These are phyloP conservation scores for Macadamia integrifolia DNA, from an alignment of 164 flowering plant species.

Conservation along the genomic window DNA sequence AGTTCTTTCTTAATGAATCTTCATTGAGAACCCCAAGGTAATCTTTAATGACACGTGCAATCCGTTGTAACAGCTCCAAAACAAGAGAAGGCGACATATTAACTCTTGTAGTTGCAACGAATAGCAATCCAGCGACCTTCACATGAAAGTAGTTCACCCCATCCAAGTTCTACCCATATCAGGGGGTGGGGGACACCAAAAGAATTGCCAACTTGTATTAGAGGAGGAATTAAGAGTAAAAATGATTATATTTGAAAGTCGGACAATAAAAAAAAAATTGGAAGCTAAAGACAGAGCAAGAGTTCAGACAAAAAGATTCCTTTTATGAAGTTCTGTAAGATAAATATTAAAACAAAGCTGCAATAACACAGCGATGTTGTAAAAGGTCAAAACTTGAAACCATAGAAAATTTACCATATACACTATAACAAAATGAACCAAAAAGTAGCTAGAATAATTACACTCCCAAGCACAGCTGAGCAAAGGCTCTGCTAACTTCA, in stretches of 20 bases:
- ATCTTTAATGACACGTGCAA: constrained; percentile 92
- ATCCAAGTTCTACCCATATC: constrained; percentile 61
- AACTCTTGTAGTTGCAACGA: constrained; percentile 93
- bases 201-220: constrained; percentile 1
- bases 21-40: constrained; percentile 95
- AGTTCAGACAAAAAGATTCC: too few relatives aligned
- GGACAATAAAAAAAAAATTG: background rate
- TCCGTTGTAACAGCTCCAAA: constrained; percentile 90
- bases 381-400: too few relatives aligned
- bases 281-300: background rate
- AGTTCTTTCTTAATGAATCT: constrained; percentile 86
- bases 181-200: background rate
- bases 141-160: constrained; percentile 97
- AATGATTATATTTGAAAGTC: background rate
- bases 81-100: constrained; percentile 85
- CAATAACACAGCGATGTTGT: too few relatives aligned
- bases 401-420: too few relatives aligned
- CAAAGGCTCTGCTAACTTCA: too few relatives aligned
- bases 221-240: background rate
- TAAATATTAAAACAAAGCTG: too few relatives aligned
- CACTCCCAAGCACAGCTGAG: too few relatives aligned
- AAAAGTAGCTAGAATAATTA: too few relatives aligned
- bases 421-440: too few relatives aligned
- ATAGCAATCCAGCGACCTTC: constrained; percentile 89
- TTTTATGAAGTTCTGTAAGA: too few relatives aligned